phyloP scores from a whole-genome alignment of 495 filamentous ascomycete species.

The Neurospora sp. region DNA sequence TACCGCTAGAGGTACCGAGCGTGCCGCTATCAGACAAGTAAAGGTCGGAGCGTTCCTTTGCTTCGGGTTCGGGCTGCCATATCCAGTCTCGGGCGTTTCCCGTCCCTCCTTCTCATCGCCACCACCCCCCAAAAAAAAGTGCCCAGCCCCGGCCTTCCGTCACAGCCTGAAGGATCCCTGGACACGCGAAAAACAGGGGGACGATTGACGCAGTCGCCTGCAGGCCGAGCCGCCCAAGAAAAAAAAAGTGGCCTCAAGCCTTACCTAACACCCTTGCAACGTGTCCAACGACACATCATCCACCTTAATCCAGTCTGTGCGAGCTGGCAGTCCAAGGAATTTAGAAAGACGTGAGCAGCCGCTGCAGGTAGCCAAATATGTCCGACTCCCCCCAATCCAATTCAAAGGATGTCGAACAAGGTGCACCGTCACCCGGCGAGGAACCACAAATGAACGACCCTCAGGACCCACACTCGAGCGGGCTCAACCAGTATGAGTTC shows the following conservation, averaged over 20 bases:
- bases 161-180: conserved; percentile 36
- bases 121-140: neutral
- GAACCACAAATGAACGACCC: conserved; percentile 51
- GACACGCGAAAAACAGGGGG: conserved; percentile 27
- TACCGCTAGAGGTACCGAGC: neutral
- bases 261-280: conserved; percentile 38
- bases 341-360: conserved; percentile 46
- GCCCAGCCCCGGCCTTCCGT: conserved; percentile 30
- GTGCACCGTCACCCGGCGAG: conserved; percentile 88
- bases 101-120: conserved; percentile 12
- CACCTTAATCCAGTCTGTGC: conserved; percentile 36
- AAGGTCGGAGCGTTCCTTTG: conserved; percentile 11
- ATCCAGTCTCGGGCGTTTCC: conserved; percentile 13
- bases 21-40: conserved; percentile 8
- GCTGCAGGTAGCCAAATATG: conserved; percentile 73
- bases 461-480: conserved; percentile 48
- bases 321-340: conserved; percentile 46
- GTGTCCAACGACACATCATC: conserved; percentile 47
- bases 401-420: conserved; percentile 88
- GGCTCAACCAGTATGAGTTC: conserved; percentile 67
- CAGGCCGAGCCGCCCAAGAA: conserved; percentile 35
- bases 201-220: conserved; percentile 37
- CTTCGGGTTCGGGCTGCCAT: conserved; percentile 19
- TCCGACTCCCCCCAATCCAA: conserved; percentile 91
- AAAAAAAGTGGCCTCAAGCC: conserved; percentile 31